Evolutionary conservation across 768 basidiomycete species (phyloP), one percentile per base, ranked within the genome.

Genomic region (Tylopilus felleus): DNA sequence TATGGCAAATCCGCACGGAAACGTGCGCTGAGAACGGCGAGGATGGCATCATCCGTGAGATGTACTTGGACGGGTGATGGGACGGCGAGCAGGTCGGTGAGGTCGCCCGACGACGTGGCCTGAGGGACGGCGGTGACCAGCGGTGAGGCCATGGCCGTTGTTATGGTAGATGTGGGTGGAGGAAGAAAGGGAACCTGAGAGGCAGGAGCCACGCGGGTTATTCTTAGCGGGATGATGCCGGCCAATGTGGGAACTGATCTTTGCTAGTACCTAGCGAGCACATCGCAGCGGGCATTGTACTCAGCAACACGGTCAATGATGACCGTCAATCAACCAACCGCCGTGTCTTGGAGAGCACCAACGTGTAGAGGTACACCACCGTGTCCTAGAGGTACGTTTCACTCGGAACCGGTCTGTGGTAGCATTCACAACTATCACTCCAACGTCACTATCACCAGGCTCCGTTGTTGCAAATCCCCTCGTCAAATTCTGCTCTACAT

Each of bases 1-100:
- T 80, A 83, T 31, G 83, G 79, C 12, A 78, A 67, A 60, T 86
- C 85, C 29, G 74, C 70, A 22, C 85, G 80, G 51, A 84, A 80
- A 54, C 85, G 81, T 17, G 79, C 72, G 54, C 75, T 74, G 52
- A 86, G 76, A 50, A 79, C 75, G 53, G 77, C 65, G 58, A 83
- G 75, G 67, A 86, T 68, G 52, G 75, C 68, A 61, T 86, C 85
- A 63, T 83, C 79, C 33, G 77, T 76, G n/a, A n/a, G n/a, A n/a
- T n/a, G n/a, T n/a, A n/a, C n/a, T n/a, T 8, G 29, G 29, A 3
- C 8, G 33, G 83, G 84, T 1, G 72, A 66, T 3, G 73, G 67
- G 38, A 68, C 49, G 33, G 70, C 66, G 54, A 79, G 65, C 35
- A 81, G 70, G 63, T 81, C 77, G 22, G 70, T 61, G 58, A 81